Conservation (phyloP, 2,329 filamentous ascomycete species). For the Paramyrothecium sp. region DNA sequence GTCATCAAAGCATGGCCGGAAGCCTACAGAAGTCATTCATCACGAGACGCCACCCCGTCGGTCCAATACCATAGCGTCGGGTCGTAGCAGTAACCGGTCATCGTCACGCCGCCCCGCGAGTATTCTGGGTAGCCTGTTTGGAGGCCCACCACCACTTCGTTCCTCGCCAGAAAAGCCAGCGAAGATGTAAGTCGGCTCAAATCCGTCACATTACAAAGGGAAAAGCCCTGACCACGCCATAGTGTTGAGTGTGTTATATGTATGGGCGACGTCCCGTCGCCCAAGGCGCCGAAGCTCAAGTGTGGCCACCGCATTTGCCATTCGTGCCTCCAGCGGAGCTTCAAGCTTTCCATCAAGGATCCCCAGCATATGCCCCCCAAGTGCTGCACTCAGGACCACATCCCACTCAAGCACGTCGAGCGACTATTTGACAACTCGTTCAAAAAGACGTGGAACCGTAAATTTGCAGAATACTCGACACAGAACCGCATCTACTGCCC, state of each 20-base stretch:
- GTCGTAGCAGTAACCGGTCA: conserved; percentile 15
- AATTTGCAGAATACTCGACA: conserved; percentile 74
- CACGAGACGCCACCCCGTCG: conserved; percentile 20
- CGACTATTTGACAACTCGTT: conserved; percentile 70
- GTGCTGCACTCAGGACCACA: conserved; percentile 73
- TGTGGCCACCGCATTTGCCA: conserved; percentile 84
- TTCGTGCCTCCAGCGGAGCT: conserved; percentile 70
- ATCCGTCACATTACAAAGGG: not conserved
- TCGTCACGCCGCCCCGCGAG: conserved; percentile 22
- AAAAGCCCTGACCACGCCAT: conserved; percentile 11
- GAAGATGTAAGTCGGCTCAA: conserved; percentile 18
- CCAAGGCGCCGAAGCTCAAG: conserved; percentile 66
- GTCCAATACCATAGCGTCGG: conserved; percentile 9
- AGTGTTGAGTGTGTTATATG: conserved; percentile 75
- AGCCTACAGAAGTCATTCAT: conserved; percentile 11
- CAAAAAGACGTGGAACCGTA: conserved; percentile 78
- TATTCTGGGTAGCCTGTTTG: conserved; percentile 24
- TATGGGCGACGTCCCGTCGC: conserved; percentile 62
- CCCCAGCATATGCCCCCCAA: conserved; percentile 80
- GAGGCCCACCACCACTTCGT: conserved; percentile 18
- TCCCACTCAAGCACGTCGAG: conserved; percentile 75
- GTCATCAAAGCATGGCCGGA: conserved; percentile 3
- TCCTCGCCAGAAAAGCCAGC: conserved; percentile 22
- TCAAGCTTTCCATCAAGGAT: conserved; percentile 73
- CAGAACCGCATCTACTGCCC: conserved; percentile 79